phyloP scores from a whole-genome alignment of 805 yeast species.

The Saccharomyces kudriavzevii region DNA sequence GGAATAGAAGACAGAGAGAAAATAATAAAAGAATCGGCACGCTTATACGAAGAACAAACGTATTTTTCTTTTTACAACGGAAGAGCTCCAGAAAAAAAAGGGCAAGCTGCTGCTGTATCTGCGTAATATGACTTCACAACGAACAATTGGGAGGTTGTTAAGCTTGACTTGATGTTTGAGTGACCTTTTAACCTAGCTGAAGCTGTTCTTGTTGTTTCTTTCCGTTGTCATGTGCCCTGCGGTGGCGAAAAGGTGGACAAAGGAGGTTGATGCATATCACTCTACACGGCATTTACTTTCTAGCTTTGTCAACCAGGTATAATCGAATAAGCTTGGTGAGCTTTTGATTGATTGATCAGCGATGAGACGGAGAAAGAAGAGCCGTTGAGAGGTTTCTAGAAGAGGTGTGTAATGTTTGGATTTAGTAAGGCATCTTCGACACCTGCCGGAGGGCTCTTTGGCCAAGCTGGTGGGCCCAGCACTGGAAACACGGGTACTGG shows the following conservation, averaged over 20 bases:
- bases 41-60: neutral
- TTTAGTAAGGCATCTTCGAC: slow-evolving; percentile 9
- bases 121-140: neutral
- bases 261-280: neutral
- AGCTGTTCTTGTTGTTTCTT: neutral
- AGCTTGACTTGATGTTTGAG: neutral
- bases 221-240: neutral
- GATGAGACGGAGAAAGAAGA: neutral
- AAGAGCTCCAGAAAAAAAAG: neutral
- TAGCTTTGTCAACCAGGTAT: neutral
- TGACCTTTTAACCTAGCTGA: neutral
- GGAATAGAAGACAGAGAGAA: neutral
- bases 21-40: neutral
- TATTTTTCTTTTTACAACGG: neutral
- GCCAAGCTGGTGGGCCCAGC: slow-evolving; percentile 4
- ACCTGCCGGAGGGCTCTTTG: slow-evolving; percentile 17
- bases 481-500: slow-evolving; percentile 8
- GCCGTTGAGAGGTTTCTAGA: neutral
- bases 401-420: slow-evolving; percentile 3
- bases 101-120: neutral
- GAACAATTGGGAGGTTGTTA: neutral
- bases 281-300: neutral
- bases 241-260: neutral
- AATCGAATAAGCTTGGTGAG: neutral
- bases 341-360: neutral